phyloP scores from a whole-genome alignment of 176 grass and related monocot genomes.

The Ensete glaucum region DNA sequence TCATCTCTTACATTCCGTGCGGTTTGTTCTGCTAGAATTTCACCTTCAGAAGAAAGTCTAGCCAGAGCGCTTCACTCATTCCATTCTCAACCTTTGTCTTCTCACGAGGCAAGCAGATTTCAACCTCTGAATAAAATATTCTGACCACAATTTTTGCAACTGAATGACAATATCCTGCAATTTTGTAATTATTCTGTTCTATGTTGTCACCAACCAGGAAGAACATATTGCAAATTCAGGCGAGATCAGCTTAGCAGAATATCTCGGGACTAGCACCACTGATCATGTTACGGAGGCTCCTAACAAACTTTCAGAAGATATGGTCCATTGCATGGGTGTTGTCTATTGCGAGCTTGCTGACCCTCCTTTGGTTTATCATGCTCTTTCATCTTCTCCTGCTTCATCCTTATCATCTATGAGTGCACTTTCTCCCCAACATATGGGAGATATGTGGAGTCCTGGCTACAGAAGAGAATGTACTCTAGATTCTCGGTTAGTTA shows the following conservation, averaged over 20 bases:
- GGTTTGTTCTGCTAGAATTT: constrained; percentile 63
- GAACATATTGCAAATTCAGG: constrained; percentile 41
- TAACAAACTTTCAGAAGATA: constrained; percentile 84
- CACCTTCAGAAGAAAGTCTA: constrained; percentile 77
- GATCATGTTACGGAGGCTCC: constrained; percentile 84
- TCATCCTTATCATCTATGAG: constrained; percentile 85
- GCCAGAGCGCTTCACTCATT: constrained; percentile 79
- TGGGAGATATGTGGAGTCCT: constrained; percentile 80
- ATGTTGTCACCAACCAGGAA: constrained; percentile 27
- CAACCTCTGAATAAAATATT: background rate
- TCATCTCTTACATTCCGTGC: constrained; percentile 52
- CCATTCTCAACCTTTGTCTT: constrained; percentile 88
- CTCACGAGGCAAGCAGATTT: constrained; percentile 48
- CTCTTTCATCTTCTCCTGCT: constrained; percentile 43
- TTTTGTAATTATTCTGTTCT: background rate
- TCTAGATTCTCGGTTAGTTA: constrained; percentile 80
- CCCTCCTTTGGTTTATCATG: constrained; percentile 67
- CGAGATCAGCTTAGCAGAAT: constrained; percentile 82
- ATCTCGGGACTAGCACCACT: constrained; percentile 67
- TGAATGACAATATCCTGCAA: background rate
- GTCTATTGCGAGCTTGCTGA: constrained; percentile 77
- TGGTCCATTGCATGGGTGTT: constrained; percentile 85
- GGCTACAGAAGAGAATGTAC: constrained; percentile 53
- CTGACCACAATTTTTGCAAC: background rate
- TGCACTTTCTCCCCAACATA: constrained; percentile 61